A percentile compares a stretch with the other conserved stretches of the same genome.
Evolutionary conservation across 2,329 filamentous ascomycete species (phyloP).

Genomic region (Ciborinia camelliae): DNA sequence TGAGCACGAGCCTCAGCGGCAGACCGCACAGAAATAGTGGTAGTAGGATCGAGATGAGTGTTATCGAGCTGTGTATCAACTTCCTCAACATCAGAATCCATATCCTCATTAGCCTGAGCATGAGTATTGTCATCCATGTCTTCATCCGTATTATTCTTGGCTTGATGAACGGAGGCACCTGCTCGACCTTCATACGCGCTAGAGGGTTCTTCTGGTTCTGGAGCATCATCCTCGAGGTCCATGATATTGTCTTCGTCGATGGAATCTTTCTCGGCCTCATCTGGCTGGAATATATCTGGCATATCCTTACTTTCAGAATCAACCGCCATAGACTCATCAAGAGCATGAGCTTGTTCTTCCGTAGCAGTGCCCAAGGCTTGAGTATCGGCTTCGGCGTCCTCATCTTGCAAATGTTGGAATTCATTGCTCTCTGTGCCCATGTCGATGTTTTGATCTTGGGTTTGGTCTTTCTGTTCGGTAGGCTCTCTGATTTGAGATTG

Average conservation of each 20-base stretch:
- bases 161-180: conserved; percentile 53
- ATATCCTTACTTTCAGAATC: conserved; percentile 63
- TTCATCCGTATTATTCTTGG: conserved; percentile 45
- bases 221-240: conserved; percentile 42
- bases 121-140: conserved; percentile 49
- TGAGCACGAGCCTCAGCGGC: conserved; percentile 63
- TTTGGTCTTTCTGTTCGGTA: conserved; percentile 50
- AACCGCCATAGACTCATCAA: conserved; percentile 87
- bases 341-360: conserved; percentile 78
- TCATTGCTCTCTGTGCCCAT: conserved; percentile 73
- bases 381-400: conserved; percentile 76
- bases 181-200: conserved; percentile 54
- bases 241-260: conserved; percentile 45
- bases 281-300: conserved; percentile 49
- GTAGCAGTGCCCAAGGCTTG: conserved; percentile 88
- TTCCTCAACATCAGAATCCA: conserved; percentile 41
- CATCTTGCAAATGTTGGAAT: conserved; percentile 88
- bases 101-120: conserved; percentile 38
- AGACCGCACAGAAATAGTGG: conserved; percentile 34
- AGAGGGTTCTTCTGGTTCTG: conserved; percentile 43
- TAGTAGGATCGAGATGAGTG: conserved; percentile 59
- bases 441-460: conserved; percentile 31
- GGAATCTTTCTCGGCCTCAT: conserved; percentile 44
- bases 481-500: conserved; percentile 70
- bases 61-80: conserved; percentile 59